Evolutionary conservation across 2,329 filamentous ascomycete genomes (phyloP), one percentile per base, ranked within the genome.

Genomic region (Stagonosporopsis vannaccii): DNA sequence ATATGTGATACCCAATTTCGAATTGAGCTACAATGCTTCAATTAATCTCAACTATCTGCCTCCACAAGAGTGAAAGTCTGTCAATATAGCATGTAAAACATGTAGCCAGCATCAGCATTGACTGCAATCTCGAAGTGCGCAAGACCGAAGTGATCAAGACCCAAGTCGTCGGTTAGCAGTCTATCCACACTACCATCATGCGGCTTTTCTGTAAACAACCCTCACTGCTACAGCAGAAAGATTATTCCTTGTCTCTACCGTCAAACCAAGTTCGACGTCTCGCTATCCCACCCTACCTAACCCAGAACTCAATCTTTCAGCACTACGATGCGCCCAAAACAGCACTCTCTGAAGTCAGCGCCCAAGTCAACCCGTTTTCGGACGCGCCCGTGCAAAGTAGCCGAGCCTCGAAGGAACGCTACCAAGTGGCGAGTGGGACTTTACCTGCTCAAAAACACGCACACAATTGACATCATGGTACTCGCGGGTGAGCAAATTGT

Each of bases 271-370:
- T n/a, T n/a, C n/a, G n/a, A n/a, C n/a, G n/a, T n/a, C n/a, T n/a
- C n/a, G n/a, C n/a, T n/a, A n/a, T n/a, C n/a, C n/a, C n/a, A n/a
- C n/a, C n/a, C n/a, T n/a, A n/a, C n/a, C n/a, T n/a, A n/a, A n/a
- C n/a, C n/a, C n/a, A n/a, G n/a, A n/a, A n/a, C n/a, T n/a, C n/a
- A n/a, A n/a, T n/a, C n/a, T n/a, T n/a, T n/a, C n/a, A n/a, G n/a
- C n/a, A n/a, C n/a, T n/a, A n/a, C n/a, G n/a, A n/a, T n/a, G 36
- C 3, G 58, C 55, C 49, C 53, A 58, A 12, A 59, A 30, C 4
- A 62, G 22, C 12, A 32, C 15, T 6, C 30, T 32, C 30, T 13
- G 12, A 15, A 32, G 30, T 32, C 28, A 32, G 3, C 15, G 12
- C 35, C 23, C 17, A 23, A 30, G 45, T 26, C 13, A 7, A 30